Evolutionary conservation across 129 eudicot species (phyloP).

Genomic region (Solidago caesia): DNA sequence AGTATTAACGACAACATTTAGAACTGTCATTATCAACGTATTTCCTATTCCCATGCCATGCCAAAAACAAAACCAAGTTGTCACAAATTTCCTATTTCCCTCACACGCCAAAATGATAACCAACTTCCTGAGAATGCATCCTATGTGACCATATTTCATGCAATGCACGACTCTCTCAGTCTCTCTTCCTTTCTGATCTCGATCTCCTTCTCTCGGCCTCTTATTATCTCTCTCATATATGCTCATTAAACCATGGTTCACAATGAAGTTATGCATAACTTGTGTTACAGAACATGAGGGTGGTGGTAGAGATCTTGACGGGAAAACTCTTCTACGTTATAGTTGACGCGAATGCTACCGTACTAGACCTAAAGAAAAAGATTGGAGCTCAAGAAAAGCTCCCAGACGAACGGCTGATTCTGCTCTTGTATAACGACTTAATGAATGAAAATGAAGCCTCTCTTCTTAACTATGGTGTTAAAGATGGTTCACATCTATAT

Average conservation of each 20-base stretch:
- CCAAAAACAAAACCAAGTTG: background rate
- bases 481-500: slow-evolving; percentile 53
- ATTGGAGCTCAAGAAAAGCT: slow-evolving; percentile 54
- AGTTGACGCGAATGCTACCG: slow-evolving; percentile 42
- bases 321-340: slow-evolving; percentile 47
- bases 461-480: slow-evolving; percentile 48
- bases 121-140: slow-evolving; percentile 38
- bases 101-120: slow-evolving; percentile 34
- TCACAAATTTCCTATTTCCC: slow-evolving; percentile 13
- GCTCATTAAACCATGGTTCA: background rate
- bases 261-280: background rate
- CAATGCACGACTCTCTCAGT: slow-evolving; percentile 18
- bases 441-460: slow-evolving; percentile 35
- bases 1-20: too few relatives aligned
- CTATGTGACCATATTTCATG: slow-evolving; percentile 33
- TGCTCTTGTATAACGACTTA: slow-evolving; percentile 22
- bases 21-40: too few relatives aligned
- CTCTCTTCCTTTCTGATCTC: too few relatives aligned
- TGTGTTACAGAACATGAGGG: slow-evolving; percentile 28
- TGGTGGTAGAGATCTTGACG: slow-evolving; percentile 51
- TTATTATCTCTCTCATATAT: background rate
- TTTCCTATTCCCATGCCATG: too few relatives aligned
- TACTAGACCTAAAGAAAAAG: slow-evolving; percentile 48
- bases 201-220: background rate
- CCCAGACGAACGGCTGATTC: slow-evolving; percentile 39